Evolutionary conservation across 2,329 filamentous ascomycete species (phyloP), one percentile per base, ranked within the genome.

Genomic region (Ceratocystis destructans): DNA sequence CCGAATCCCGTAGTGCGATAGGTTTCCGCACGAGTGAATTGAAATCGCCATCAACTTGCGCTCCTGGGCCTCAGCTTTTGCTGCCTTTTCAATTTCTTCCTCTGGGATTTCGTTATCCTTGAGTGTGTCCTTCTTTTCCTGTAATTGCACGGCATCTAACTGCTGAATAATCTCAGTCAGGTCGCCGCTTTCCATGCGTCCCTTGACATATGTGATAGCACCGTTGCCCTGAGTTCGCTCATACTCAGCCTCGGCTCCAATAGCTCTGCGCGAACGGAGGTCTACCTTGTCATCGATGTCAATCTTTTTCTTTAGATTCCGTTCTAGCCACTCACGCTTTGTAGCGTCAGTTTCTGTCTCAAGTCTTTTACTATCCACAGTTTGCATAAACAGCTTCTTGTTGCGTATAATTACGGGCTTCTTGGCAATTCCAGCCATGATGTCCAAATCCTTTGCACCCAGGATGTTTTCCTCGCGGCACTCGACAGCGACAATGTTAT

Each of bases 21-120:
- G 84, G 71, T 99, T 97, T 33, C 94, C 94, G 73, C 94, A 99
- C 0, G 93, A 97, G 75, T 99, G 94, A 20, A 99, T 89, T 0
- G 94, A 97, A 37, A 97, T 87, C 17, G 93, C 89, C 87, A 96
- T 91, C 46, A 95, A 79, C 67, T 75, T 72, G 6, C 62, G 64
- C 22, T 61, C 37, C 22, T 41, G 64, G 61, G 73, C 68, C 5
- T 70, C 66, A 57, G 69, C 68, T 57, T 71, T 69, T 33, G 70
- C 68, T 44, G 67, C 69, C 46, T 71, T 69, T n/a, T 33, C 50
- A 10, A 53, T 48, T 8, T 57, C 62, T 15, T 45, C 28, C 20
- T 69, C 66, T 4, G 62, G 64, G 48, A 72, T 31, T 63, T 65
- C 66, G 66, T 77, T 75, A 55, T 79, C 76, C 37, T 31, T 20